Base-by-base conservation (phyloP, 148 eudicot genomes). In the Limonium bicolor region DNA sequence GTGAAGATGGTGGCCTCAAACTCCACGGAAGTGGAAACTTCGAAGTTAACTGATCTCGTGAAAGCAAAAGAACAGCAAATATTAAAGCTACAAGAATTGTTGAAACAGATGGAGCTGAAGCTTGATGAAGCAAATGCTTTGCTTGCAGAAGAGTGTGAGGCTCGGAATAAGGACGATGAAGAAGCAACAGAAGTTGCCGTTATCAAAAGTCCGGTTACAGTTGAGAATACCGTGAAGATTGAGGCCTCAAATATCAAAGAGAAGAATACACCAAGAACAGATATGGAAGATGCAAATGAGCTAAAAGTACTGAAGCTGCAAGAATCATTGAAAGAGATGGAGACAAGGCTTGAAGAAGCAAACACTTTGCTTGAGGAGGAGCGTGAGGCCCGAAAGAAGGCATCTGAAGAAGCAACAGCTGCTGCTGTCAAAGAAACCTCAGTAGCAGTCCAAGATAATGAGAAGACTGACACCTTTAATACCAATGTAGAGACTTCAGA, bases 21-120 rank as follows among this genome's bases (percentile, higher is more conserved):
- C n/a, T n/a, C n/a, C n/a, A n/a, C n/a, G n/a, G n/a, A n/a, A n/a
- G 10, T 66, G 84, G 97, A 63, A 66, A n/a, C n/a, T n/a, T n/a
- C n/a, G n/a, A n/a, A n/a, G n/a, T n/a, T n/a, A n/a, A n/a, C n/a
- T 57, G 97, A 90, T 44, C 55, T 78, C 63, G 95, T 80, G 65
- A 82, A 80, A 56, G 66, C 79, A 49, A 90, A 84, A 49, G 84
- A 64, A 32, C 76, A 72, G 48, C 93, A 84, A 61, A 71, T 81
- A 41, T 33, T 68, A 44, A 77, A 71, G 54, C 60, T 77, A 54
- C 87, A 78, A 67, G 68, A 65, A 27, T 70, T 80, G 27, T 61
- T 76, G 84, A 76, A 86, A 59, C 69, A 62, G 21, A 51, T 73
- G 79, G 74, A 76, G 60, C 48, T 36, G 29, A 73, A 59, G 73